A percentile compares a stretch with the other conserved stretches of the same genome.
These are phyloP conservation scores for Rhamnella rubrinervis DNA, from an alignment of 331 rosid genomes.

Conservation along the genomic window DNA sequence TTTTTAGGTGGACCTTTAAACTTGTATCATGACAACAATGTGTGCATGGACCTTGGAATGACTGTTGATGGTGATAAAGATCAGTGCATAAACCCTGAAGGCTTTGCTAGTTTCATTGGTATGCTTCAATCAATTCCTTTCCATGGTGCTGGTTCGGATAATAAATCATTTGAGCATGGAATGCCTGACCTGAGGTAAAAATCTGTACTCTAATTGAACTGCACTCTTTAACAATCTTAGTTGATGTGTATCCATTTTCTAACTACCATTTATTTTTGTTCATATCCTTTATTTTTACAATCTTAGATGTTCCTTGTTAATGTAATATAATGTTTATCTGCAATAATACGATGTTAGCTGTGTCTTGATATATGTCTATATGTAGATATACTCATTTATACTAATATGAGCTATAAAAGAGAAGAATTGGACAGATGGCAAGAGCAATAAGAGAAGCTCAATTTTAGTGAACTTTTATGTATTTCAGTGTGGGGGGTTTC, in stretches of 20 bases:
- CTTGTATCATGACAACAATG: conserved; percentile 63
- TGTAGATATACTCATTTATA: not conserved
- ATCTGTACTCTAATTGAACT: conserved; percentile 16
- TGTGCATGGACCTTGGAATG: conserved; percentile 70
- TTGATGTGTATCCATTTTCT: not conserved
- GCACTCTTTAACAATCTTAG: not conserved
- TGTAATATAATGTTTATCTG: not conserved
- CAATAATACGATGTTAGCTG: not conserved
- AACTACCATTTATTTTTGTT: not conserved
- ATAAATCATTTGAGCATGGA: conserved; percentile 66
- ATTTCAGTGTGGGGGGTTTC: not conserved
- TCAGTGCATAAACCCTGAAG: conserved; percentile 83
- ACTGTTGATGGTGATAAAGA: conserved; percentile 47
- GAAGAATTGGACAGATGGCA: not conserved
- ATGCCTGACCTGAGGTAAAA: conserved; percentile 69
- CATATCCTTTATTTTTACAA: not conserved
- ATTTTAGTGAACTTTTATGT: not conserved
- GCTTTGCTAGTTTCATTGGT: conserved; percentile 76
- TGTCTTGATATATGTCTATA: not conserved
- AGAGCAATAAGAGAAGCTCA: not conserved
- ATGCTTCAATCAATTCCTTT: conserved; percentile 94
- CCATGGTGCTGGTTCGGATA: conserved; percentile 54
- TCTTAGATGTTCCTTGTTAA: conserved; percentile 5
- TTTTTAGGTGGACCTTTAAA: conserved; percentile 62
- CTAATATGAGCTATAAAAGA: conserved; percentile 8